Base-by-base conservation (phyloP, 2,329 filamentous ascomycete genomes). In the Paraconiothyrium brasiliense region DNA sequence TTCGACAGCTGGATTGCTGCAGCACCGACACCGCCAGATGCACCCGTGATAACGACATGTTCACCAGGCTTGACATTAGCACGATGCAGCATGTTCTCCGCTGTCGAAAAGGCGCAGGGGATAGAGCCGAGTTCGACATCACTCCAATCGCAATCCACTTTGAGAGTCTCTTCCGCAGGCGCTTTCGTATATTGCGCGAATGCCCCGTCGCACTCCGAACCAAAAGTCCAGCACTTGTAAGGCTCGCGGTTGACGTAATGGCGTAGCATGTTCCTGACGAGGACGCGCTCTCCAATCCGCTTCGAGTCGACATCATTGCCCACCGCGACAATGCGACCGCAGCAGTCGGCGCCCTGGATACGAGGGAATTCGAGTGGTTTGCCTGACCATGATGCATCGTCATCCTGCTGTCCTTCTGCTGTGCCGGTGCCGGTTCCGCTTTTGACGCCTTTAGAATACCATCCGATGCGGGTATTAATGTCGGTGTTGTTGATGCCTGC, bases 331-430 rank as follows among this genome's bases (percentile, higher is more conserved):
- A 65, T 60, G 43, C 44, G 43, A 3, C 60, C 63, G 37, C 60
- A 62, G 47, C 63, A 65, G 41, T 65, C 63, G 11, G 60, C 63
- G n/a, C 63, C 63, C 16, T 65, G 63, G 32, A 65, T 57, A 30
- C 63, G 57, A 14, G 63, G 63, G 32, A 65, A 63, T 3, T 54
- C 3, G 3, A 65, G 48, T 1, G 63, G 46, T 4, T n/a, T 39
- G 20, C 63, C 60, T 7, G 63, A 58, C 63, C 60, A 63, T 16
- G 50, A 49, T 9, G 63, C 47, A 52, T 63, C 60, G 16, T 47
- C 57, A 34, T 62, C 37, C 46, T 46, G 14, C 43, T 39, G n/a
- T 14, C 22, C 41, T 35, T 47, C 16, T 47, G 35, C 35, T 22
- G 30, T 54, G 39, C 44, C 48, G 24, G 35, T 32, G 20, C 41